Base-by-base conservation (phyloP, 1,139 yeast species). In the Scheffersomyces insectosa region DNA sequence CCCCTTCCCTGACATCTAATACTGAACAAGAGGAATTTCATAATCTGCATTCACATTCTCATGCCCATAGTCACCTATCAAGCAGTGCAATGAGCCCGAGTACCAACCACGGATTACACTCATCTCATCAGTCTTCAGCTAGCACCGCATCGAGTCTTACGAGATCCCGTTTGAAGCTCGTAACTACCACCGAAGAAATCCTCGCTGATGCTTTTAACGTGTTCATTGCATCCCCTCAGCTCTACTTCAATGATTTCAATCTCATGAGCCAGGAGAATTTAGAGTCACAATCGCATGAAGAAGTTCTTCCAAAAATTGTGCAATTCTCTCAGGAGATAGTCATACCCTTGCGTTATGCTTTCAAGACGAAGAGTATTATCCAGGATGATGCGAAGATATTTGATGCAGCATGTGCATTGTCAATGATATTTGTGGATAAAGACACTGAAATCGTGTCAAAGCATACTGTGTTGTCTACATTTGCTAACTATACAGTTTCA, bases 201-300 rank as follows among this genome's bases (percentile, higher is more conserved):
- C 54, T 72, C 28, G 49, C 74, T 1, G 73, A 69, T 42, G 51
- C 70, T n/a, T 68, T 72, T 46, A 44, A 54, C n/a, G 59, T 72
- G 5, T 73, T 72, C 49, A 54, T 55, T 8, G 59, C 65, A 0
- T 63, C 63, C 1, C 75, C 77, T 1, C 65, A 66, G 16, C 51
- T 65, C 16, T 72, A 68, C 51, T 71, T 67, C 46, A 66, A 66
- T 45, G 73, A 68, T 40, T 27, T 41, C 12, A 44, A 48, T 4
- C 48, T 65, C 29, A 63, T 66, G 66, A 48, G 56, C 36, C 60
- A 54, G 10, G 36, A 43, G 3, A 54, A 55, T 29, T 42, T 55
- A n/a, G 46, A 53, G 20, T 30, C 41, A 1, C 34, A 39, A 7
- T 31, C 42, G 8, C 39, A 34, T 15, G 47, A 47, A 4, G 48